These are phyloP conservation scores for Turnera subulata DNA, from an alignment of 345 rosid genomes.

Conservation along the genomic window DNA sequence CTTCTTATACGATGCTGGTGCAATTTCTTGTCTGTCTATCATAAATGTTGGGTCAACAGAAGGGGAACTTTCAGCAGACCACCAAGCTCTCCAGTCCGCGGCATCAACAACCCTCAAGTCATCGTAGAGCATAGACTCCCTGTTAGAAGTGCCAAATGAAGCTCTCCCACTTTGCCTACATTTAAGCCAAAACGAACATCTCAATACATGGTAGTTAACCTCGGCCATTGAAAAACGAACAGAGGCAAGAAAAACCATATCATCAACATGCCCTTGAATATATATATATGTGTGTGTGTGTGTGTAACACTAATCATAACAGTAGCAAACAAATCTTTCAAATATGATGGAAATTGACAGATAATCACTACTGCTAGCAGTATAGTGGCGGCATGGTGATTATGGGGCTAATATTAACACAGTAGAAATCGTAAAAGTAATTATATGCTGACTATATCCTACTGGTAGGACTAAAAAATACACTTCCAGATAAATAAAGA, in stretches of 20 bases:
- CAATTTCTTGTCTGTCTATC: slow-evolving; percentile 29
- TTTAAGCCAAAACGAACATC: slow-evolving; percentile 12
- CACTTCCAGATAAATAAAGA: too few relatives aligned
- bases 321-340: not conserved
- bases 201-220: slow-evolving; percentile 7
- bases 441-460: too few relatives aligned
- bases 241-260: not conserved
- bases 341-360: too few relatives aligned
- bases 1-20: slow-evolving; percentile 32
- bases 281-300: not conserved
- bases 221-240: not conserved
- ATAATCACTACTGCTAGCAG: too few relatives aligned
- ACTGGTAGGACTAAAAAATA: too few relatives aligned
- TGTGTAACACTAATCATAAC: not conserved
- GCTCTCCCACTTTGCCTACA: slow-evolving; percentile 39
- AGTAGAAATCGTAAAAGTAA: too few relatives aligned
- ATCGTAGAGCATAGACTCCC: slow-evolving; percentile 27
- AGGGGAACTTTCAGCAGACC: slow-evolving; percentile 22
- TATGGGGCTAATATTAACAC: too few relatives aligned
- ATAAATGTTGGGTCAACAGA: slow-evolving; percentile 20
- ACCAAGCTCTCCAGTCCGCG: slow-evolving; percentile 37
- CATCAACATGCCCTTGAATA: not conserved
- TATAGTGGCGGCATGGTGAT: too few relatives aligned
- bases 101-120: slow-evolving; percentile 43
- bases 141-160: slow-evolving; percentile 11